Evolutionary conservation across 2,329 filamentous ascomycete species (phyloP), one percentile per base, ranked within the genome.

Genomic region (Massarina eburnea): DNA sequence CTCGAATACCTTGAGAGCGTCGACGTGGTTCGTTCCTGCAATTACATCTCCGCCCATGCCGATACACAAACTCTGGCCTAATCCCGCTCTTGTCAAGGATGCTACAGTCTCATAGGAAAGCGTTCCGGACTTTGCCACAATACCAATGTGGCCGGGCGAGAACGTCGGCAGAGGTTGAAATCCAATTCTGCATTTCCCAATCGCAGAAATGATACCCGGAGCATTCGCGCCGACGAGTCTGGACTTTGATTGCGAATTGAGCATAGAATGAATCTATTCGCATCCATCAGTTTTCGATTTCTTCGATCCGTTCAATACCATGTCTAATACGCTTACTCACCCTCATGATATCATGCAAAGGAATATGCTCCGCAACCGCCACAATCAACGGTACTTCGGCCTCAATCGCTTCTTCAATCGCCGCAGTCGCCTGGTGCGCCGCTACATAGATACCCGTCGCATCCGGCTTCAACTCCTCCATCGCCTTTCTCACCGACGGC

Each of bases 381-480:
- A 91, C 86, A 18, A 91, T 83, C 1, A 91, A 76, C 0, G 87
- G 86, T 1, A 91, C 84, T 61, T 91, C 86, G 0, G 87, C 87
- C 66, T 85, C 86, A 41, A 91, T 88, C 1, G 88, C 88, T 65
- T 91, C 87, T 65, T 89, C 84, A 57, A 92, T 91, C 0, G 88
- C 88, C 20, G 76, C 76, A 0, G 84, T 78, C 1, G 88, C 88
- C 54, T 87, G 82, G 48, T 84, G 80, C n/a, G 88, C 87, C 1
- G 88, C 84, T 2, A 91, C 88, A 56, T 89, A 91, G 45, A 92
- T 87, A 4, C 84, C 87, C 1, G 88, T 90, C 4, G 87, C 88
- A 71, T 91, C 83, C 2, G 88, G 88, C 57, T 84, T 88, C 29
- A 89, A 72, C 56, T 80, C 75, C 55, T 86, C 80, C 72, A 87